These are phyloP conservation scores for Massarina eburnea DNA, from an alignment of 2,329 filamentous ascomycete genomes.

Conservation along the genomic window DNA sequence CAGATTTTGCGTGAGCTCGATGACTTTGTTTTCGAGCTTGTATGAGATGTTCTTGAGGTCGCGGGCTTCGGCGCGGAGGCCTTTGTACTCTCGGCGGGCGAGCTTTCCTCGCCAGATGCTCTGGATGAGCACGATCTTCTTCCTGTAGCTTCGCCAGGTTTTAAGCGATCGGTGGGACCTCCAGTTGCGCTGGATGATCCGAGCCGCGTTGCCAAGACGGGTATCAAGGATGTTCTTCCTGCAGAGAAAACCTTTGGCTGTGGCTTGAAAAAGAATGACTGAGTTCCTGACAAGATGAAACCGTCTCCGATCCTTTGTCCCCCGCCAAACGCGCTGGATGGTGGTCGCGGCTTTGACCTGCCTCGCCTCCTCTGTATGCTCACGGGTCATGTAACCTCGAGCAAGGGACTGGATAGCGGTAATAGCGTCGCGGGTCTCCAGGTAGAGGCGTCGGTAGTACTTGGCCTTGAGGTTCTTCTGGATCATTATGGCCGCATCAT, in stretches of 20 bases:
- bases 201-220: conserved; percentile 85
- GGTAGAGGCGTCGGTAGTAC: conserved; percentile 89
- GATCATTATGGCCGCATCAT: conserved; percentile 94
- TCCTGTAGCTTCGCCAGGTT: conserved; percentile 84
- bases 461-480: conserved; percentile 97
- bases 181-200: conserved; percentile 89
- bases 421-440: conserved; percentile 82
- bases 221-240: conserved; percentile 93
- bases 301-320: conserved; percentile 81
- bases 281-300: conserved; percentile 80
- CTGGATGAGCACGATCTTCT: conserved; percentile 86
- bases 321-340: conserved; percentile 94
- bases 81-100: conserved; percentile 86
- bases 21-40: conserved; percentile 99
- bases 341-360: conserved; percentile 85
- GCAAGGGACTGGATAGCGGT: conserved; percentile 76
- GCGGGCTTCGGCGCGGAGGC: conserved; percentile 87
- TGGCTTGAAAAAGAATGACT: conserved; percentile 83
- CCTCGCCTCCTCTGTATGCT: conserved; percentile 76
- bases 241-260: conserved; percentile 88
- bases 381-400: conserved; percentile 76
- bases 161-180: conserved; percentile 76
- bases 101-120: conserved; percentile 86
- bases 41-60: conserved; percentile 99
- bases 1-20: conserved; percentile 92